Evolutionary conservation across 768 basidiomycete genomes (phyloP).

Genomic region (Inosperma sp.): DNA sequence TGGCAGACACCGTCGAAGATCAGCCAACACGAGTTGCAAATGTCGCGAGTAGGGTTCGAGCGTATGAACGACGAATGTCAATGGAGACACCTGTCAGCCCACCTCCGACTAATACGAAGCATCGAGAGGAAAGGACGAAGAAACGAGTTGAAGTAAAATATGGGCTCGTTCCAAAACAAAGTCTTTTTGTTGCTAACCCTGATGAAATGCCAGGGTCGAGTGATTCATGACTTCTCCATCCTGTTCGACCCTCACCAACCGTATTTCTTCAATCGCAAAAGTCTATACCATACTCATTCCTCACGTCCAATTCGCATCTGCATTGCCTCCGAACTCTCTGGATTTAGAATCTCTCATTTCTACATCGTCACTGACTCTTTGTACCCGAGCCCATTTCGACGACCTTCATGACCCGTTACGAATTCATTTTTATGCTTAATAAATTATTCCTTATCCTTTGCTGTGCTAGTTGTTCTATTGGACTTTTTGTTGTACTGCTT

Average conservation of each 20-base stretch:
- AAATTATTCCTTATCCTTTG: not conserved
- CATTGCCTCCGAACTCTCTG: not conserved
- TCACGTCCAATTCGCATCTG: too few species aligned
- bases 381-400: not conserved
- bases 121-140: constrained; percentile 39
- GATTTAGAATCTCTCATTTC: constrained; percentile 1
- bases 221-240: not conserved
- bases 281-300: too few species aligned
- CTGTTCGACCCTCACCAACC: not conserved
- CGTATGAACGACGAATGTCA: constrained; percentile 57
- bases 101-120: constrained; percentile 38
- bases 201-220: constrained; percentile 29
- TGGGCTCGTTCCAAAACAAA: constrained; percentile 58
- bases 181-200: constrained; percentile 74
- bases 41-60: constrained; percentile 50
- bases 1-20: not conserved
- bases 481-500: too few species aligned
- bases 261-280: not conserved
- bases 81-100: constrained; percentile 34
- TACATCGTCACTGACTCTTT: not conserved
- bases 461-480: not conserved
- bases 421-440: not conserved
- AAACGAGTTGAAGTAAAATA: constrained; percentile 47
- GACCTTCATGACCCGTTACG: constrained; percentile 10
- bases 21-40: constrained; percentile 12